phyloP scores from a whole-genome alignment of 345 rosid genomes.

The Boechera retrofracta region DNA sequence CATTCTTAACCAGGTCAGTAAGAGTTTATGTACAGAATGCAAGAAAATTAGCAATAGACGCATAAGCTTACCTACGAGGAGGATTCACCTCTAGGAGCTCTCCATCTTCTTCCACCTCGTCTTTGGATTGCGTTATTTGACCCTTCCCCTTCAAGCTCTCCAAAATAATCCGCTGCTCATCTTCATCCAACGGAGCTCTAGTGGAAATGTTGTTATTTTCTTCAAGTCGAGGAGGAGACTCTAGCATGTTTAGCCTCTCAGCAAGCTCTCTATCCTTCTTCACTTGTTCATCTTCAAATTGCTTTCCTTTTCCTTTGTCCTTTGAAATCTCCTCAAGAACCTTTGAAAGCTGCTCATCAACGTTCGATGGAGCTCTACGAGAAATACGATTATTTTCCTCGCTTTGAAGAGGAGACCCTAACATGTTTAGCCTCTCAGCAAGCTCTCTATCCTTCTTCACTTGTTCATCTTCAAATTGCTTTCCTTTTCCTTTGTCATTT shows the following conservation, averaged over 20 bases:
- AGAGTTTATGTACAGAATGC: neutral
- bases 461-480: conserved; percentile 47
- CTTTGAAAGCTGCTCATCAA: conserved; percentile 22
- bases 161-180: conserved; percentile 27
- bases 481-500: conserved; percentile 46
- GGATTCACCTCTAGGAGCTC: conserved; percentile 7
- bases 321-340: conserved; percentile 31
- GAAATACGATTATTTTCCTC: neutral
- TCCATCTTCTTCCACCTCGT: conserved; percentile 18
- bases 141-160: conserved; percentile 32
- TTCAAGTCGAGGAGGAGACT: conserved; percentile 47
- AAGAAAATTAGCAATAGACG: conserved; percentile 13
- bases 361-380: neutral
- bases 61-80: conserved; percentile 38
- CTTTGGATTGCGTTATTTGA: neutral
- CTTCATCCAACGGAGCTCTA: conserved; percentile 20
- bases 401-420: conserved; percentile 50
- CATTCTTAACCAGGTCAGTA: conserved; percentile 5
- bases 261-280: conserved; percentile 80
- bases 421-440: conserved; percentile 63
- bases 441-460: conserved; percentile 72
- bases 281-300: conserved; percentile 47
- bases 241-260: conserved; percentile 56
- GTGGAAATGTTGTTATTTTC: neutral
- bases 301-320: conserved; percentile 42